Evolutionary conservation across 805 yeast genomes (phyloP), one percentile per base, ranked within the genome.

Genomic region (Metschnikowia vanudenii): DNA sequence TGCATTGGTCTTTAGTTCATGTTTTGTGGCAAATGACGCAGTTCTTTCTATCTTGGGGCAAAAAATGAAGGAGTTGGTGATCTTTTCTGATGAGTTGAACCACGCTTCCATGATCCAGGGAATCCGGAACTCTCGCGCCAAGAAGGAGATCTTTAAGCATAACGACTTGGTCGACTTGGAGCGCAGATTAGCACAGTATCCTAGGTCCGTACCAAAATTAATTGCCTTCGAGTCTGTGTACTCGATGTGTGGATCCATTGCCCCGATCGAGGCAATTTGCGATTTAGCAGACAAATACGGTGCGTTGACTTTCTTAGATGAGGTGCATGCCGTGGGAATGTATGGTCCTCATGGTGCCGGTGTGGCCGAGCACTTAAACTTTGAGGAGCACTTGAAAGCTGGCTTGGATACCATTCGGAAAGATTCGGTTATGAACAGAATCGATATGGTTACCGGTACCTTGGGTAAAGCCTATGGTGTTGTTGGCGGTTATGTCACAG

Each of bases 341-440:
- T 94, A 94, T 64, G 99, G 99, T 60, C 98, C 99, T 50, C 96
- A 88, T 60, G 99, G 99, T 63, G 99, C 97, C 29, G 99, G 99
- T 72, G 98, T 94, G 45, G 97, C 98, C 39, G 99, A 94, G 69
- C 99, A 94, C 66, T 75, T 86, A 60, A 88, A 94, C 69, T 94
- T 90, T 58, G 88, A 88, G 39, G 82, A 83, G 45, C 96, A 92
- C 64, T 80, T 88, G 61, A 64, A 73, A 48, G 67, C 82, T 13
- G 94, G 94, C 55, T 71, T 81, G 56, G 76, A 76, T 12, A 58
- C 56, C 37, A 54, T 58, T 35, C 67, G 73, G 46, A 34, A 43
- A 2, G 37, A 43, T 29, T 82, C 96, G 9, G 85, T 86, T 30
- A 80, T 85, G 88, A 91, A 85, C 66, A 82, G 97, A 64, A 80